Evolutionary conservation across 2,329 filamentous ascomycete genomes (phyloP).

Genomic region (Pseudogymnoascus sp.): DNA sequence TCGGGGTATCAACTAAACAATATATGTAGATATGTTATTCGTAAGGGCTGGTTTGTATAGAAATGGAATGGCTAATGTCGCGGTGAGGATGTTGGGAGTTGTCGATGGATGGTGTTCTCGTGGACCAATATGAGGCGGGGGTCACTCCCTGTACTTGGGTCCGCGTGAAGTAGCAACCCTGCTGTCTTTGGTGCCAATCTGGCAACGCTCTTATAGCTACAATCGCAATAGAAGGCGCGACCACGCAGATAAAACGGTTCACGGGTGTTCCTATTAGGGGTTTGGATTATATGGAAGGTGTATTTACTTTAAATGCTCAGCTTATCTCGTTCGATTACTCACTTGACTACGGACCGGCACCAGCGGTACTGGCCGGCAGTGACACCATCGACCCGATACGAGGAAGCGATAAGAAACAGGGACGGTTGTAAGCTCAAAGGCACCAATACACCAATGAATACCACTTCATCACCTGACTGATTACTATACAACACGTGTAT

Average conservation of each 20-base stretch:
- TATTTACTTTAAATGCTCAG: neutral
- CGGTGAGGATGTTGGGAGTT: neutral
- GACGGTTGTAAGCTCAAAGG: neutral
- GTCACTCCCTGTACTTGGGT: constrained; percentile 3
- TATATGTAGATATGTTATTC: neutral
- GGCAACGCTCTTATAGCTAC: neutral
- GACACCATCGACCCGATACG: constrained; percentile 2
- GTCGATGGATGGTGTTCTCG: neutral
- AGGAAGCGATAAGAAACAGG: neutral
- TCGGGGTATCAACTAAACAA: neutral
- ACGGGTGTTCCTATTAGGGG: neutral
- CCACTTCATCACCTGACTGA: neutral
- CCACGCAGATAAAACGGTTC: neutral
- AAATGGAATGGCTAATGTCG: constrained; percentile 2
- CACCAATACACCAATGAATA: constrained; percentile 1
- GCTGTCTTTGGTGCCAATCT: constrained; percentile 5
- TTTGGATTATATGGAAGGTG: neutral
- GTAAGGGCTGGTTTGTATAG: neutral
- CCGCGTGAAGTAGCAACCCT: constrained; percentile 2
- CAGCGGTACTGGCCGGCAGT: neutral
- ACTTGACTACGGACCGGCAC: neutral
- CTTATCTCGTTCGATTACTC: constrained; percentile 1
- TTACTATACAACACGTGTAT: neutral
- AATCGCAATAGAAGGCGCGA: neutral
- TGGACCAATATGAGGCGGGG: constrained; percentile 8